Conservation (phyloP, 352 stramenopile species). For the Globisporangium barbulae region DNA sequence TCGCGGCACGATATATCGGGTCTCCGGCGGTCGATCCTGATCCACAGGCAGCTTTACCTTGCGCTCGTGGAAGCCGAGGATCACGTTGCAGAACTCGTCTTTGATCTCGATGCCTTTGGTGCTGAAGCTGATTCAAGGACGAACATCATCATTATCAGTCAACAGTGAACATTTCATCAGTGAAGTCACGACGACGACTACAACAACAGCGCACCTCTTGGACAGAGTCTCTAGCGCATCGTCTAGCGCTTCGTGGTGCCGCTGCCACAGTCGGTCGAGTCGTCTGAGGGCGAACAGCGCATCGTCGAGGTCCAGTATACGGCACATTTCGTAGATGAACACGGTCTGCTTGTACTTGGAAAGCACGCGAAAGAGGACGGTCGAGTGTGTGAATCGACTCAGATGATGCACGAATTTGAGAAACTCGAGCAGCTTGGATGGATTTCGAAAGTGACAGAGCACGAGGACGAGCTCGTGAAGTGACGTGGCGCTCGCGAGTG, state of each 20-base stretch:
- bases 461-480: constrained; percentile 48
- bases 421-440: constrained; percentile 31
- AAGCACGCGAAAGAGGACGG: constrained; percentile 53
- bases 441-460: constrained; percentile 43
- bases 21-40: background rate
- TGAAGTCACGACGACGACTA: background rate
- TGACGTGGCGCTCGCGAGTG: constrained; percentile 29
- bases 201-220: background rate
- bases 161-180: too few species aligned
- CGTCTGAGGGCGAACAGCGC: constrained; percentile 54
- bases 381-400: constrained; percentile 17
- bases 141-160: background rate
- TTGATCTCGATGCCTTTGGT: constrained; percentile 22
- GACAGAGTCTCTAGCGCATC: constrained; percentile 25
- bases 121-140: background rate
- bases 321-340: constrained; percentile 68
- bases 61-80: constrained; percentile 47
- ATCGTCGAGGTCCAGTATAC: constrained; percentile 60
- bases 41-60: constrained; percentile 7
- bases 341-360: constrained; percentile 40
- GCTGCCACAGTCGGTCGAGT: constrained; percentile 54
- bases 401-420: constrained; percentile 44
- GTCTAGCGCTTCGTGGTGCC: constrained; percentile 25
- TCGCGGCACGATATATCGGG: background rate
- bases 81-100: constrained; percentile 63